Percentiles rank a stretch among this genome's conserved stretches.
These are phyloP conservation scores for Penicillium sp. DNA, from an alignment of 2,329 filamentous ascomycete genomes.

Conservation along the genomic window DNA sequence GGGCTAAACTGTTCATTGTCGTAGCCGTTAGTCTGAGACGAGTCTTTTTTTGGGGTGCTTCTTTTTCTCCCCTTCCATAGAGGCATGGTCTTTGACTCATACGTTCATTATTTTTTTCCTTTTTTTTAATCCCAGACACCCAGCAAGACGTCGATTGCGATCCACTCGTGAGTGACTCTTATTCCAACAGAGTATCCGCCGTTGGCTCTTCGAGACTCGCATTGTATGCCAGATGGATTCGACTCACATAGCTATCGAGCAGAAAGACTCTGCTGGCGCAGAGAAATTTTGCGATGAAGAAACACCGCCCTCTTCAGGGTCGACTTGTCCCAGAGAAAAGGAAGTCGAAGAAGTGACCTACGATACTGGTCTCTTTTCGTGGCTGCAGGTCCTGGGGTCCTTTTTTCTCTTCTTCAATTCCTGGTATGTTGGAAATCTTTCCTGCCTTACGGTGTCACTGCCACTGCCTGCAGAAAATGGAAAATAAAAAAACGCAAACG, in stretches of 20 bases:
- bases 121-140: background rate
- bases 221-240: conserved; percentile 14
- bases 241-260: conserved; percentile 23
- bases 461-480: no score
- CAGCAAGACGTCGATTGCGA: background rate
- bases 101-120: background rate
- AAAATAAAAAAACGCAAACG: background rate
- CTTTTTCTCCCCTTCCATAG: background rate
- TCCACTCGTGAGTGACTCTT: background rate
- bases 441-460: no score
- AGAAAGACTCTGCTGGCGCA: conserved; percentile 15
- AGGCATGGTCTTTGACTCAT: background rate
- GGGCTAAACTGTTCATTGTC: background rate
- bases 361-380: conserved; percentile 36
- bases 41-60: background rate
- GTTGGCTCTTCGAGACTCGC: conserved; percentile 2
- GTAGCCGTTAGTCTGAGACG: no score
- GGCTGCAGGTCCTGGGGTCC: conserved; percentile 43
- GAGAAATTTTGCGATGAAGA: conserved; percentile 11
- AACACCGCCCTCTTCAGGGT: conserved; percentile 4
- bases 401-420: conserved; percentile 47
- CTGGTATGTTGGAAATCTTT: conserved; percentile 32
- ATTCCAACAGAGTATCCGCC: background rate
- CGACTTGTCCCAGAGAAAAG: conserved; percentile 13
- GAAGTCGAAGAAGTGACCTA: conserved; percentile 21